A percentile compares a stretch with the other conserved stretches of the same genome.
These are phyloP conservation scores for Apiospora saccharicola DNA, from an alignment of 2,329 filamentous ascomycete species.

Conservation along the genomic window DNA sequence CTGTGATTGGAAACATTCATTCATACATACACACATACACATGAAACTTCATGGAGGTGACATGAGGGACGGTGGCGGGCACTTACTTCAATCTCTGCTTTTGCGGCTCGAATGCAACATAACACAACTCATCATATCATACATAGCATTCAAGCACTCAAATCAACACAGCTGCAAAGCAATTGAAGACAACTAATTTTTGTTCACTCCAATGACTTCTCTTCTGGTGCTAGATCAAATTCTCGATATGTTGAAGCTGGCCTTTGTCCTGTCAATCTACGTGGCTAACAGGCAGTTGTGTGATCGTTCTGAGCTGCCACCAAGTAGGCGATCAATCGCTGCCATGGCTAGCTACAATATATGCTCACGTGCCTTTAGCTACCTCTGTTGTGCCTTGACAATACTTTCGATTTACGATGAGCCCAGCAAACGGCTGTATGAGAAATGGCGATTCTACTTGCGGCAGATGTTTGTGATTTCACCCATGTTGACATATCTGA, in stretches of 20 bases:
- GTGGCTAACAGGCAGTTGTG: too few species aligned
- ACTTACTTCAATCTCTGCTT: neutral
- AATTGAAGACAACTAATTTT: neutral
- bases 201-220: neutral
- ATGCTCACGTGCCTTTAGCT: too few species aligned
- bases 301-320: too few species aligned
- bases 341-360: too few species aligned
- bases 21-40: neutral
- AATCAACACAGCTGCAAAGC: constrained; percentile 6
- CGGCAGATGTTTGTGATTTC: neutral
- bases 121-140: neutral
- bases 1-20: neutral
- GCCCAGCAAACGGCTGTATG: too few species aligned
- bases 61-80: neutral
- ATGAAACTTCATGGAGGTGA: neutral
- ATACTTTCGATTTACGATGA: too few species aligned
- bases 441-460: too few species aligned
- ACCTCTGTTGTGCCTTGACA: too few species aligned
- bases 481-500: neutral
- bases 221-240: too few species aligned
- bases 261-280: too few species aligned
- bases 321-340: too few species aligned
- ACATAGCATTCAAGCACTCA: neutral
- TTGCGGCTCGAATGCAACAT: neutral
- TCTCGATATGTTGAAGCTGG: too few species aligned